Evolutionary conservation across 2,329 filamentous ascomycete species (phyloP).

Genomic region (Microcera coccophila): DNA sequence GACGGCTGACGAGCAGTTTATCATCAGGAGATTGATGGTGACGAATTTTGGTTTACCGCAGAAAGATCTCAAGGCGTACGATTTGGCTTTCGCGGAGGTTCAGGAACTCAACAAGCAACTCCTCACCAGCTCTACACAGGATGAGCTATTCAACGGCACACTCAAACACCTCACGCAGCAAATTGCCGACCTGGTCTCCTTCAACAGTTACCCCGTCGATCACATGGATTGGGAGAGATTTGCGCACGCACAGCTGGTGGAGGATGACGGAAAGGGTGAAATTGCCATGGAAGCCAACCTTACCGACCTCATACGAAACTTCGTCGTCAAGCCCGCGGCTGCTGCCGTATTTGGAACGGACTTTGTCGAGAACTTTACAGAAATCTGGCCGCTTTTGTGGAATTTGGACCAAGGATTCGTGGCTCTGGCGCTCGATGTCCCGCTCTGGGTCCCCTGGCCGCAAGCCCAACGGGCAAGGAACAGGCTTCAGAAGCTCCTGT

Average conservation of each 20-base stretch:
- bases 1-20: conserved; percentile 23
- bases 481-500: conserved; percentile 28
- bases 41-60: conserved; percentile 33
- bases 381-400: conserved; percentile 38
- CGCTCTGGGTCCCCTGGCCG: conserved; percentile 33
- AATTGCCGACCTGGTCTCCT: conserved; percentile 36
- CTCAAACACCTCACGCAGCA: conserved; percentile 24
- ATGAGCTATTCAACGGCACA: conserved; percentile 16
- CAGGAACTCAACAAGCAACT: conserved; percentile 26
- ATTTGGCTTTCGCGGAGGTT: conserved; percentile 27
- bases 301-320: conserved; percentile 33
- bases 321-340: conserved; percentile 34
- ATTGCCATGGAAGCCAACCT: conserved; percentile 33
- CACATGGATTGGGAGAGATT: conserved; percentile 38
- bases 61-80: conserved; percentile 30
- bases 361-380: conserved; percentile 39
- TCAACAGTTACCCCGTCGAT: conserved; percentile 36
- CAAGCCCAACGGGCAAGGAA: conserved; percentile 30
- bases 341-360: conserved; percentile 38
- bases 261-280: conserved; percentile 19
- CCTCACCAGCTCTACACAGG: conserved; percentile 23
- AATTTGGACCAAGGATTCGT: conserved; percentile 34
- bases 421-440: conserved; percentile 28
- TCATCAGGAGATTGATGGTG: conserved; percentile 26
- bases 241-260: conserved; percentile 31